Base-by-base conservation (phyloP, 2,329 filamentous ascomycete genomes). In the Dothistroma septosporum region DNA sequence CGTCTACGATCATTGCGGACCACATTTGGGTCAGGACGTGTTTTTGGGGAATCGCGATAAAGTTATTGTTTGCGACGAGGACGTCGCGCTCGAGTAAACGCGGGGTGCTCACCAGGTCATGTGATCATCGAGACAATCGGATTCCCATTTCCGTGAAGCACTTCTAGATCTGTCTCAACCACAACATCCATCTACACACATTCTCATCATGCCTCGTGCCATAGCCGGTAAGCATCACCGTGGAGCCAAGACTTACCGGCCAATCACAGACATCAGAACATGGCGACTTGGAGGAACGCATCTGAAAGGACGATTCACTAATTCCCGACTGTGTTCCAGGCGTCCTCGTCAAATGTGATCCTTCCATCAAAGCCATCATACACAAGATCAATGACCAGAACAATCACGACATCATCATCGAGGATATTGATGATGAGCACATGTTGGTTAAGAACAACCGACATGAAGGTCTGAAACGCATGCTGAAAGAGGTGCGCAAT, bases 351-450 rank as follows among this genome's bases (percentile, higher is more conserved):
- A 85, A 91, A 75, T 91, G 88, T 76, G 90, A 93, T 73, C 87
- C 90, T n/a, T 90, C 88, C 49, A 92, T 93, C 82, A 92, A 92
- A 76, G 89, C 90, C 64, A 91, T 92, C 79, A 88, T 93, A 70
- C 80, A 90, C 68, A 89, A 87, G 70, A 89, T 93, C 67, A 87
- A 93, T 75, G 83, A 80, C 69, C 80, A 84, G 60, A 72, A 77
- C 60, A 82, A 83, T 66, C 86, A 92, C 75, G 85, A 87, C 65
- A 90, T 86, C 73, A 89, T 93, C 71, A 89, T 92, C 64, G 88
- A 92, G 69, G 88, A 92, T 64, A 82, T 92, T 1, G 89, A 92
- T 75, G 89, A 92, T 61, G 84, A 89, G 72, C 87, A 88, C 60
- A 80, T 91, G 0, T 80, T 93, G 2, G 84, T 92, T 59, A 91